Conservation (phyloP, 2,329 filamentous ascomycete species). For the Colletotrichum higginsianum region DNA sequence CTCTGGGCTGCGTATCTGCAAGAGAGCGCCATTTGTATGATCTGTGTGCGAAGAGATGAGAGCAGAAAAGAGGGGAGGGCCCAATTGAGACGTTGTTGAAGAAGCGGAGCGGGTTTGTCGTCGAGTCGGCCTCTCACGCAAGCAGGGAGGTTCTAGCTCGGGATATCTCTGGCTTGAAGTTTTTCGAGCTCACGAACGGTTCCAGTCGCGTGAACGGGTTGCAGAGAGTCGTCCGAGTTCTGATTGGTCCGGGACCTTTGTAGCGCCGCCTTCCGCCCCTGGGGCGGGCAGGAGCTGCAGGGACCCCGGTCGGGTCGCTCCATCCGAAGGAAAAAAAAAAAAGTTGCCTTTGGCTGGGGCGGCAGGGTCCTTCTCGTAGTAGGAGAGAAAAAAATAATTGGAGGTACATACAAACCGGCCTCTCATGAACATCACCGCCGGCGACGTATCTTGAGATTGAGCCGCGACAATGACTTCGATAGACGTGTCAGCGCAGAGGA, state of each 20-base stretch:
- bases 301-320: constrained; percentile 43
- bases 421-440: constrained; percentile 36
- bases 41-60: constrained; percentile 18
- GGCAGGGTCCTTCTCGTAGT: constrained; percentile 32
- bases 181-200: constrained; percentile 56
- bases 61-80: constrained; percentile 4
- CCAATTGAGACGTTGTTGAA: constrained; percentile 35
- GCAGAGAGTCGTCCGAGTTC: constrained; percentile 39
- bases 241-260: constrained; percentile 57
- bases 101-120: constrained; percentile 27
- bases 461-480: constrained; percentile 65
- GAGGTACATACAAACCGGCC: constrained; percentile 44
- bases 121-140: constrained; percentile 40
- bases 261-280: constrained; percentile 50
- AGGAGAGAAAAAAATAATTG: constrained; percentile 48
- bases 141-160: constrained; percentile 40
- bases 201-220: constrained; percentile 43
- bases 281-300: constrained; percentile 35
- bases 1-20: constrained; percentile 75
- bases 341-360: constrained; percentile 49
- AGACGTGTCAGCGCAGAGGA: constrained; percentile 68
- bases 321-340: constrained; percentile 48
- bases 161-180: constrained; percentile 51
- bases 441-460: constrained; percentile 41
- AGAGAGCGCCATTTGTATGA: constrained; percentile 71